Conservation (phyloP, 2,329 filamentous ascomycete genomes). For the Monilinia aucupariae region DNA sequence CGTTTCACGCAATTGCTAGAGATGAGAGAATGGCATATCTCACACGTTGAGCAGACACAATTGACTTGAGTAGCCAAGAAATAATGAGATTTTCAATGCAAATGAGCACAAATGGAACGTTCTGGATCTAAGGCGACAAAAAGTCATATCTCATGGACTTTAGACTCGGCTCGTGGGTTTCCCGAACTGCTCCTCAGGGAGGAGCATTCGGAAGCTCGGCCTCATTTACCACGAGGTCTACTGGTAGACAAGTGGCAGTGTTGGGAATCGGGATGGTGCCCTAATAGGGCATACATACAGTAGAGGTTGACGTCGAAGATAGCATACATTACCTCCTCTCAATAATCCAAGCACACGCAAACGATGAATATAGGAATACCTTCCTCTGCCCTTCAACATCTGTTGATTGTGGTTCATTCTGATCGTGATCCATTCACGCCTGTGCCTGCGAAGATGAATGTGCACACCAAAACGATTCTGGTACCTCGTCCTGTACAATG, state of each 20-base stretch:
- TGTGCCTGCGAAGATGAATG: neutral
- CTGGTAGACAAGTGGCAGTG: constrained; percentile 3
- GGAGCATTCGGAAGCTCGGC: neutral
- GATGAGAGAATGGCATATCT: neutral
- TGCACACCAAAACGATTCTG: neutral
- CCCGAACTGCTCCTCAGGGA: neutral
- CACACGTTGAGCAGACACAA: constrained; percentile 1
- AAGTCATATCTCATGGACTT: neutral
- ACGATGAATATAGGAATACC: neutral
- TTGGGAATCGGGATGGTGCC: neutral
- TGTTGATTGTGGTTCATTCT: neutral
- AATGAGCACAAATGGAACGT: constrained; percentile 5
- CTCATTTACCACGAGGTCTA: constrained; percentile 1
- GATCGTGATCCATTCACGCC: neutral
- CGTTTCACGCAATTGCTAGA: neutral
- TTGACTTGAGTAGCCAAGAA: neutral
- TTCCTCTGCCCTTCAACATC: neutral
- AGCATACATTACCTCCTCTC: neutral
- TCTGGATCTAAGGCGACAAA: constrained; percentile 4
- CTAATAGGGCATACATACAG: too few species aligned
- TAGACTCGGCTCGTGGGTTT: neutral
- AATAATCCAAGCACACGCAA: neutral
- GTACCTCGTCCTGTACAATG: constrained; percentile 8
- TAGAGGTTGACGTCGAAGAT: neutral
- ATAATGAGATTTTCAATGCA: neutral